Percentiles rank a stretch among this genome's conserved stretches.
Conservation (phyloP, 108 stramenopile species). For the Cyclotella atomus region DNA sequence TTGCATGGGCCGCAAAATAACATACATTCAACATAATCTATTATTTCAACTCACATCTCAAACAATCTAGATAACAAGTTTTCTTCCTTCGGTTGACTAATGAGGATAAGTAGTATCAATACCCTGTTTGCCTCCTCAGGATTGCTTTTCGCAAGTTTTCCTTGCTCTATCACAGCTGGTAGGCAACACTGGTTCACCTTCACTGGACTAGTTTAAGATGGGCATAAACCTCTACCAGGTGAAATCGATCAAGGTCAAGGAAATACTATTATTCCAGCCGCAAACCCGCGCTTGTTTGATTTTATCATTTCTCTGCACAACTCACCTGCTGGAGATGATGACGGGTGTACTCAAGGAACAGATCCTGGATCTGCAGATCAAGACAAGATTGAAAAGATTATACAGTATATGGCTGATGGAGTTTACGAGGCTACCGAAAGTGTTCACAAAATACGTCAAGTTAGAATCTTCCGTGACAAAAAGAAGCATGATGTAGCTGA, state of each 20-base stretch:
- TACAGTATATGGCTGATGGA: background rate
- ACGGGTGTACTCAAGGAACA: background rate
- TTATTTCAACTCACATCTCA: no score
- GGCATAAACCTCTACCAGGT: background rate
- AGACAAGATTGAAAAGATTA: background rate
- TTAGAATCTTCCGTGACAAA: background rate
- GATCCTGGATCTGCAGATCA: background rate
- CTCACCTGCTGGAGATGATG: background rate
- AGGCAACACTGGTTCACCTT: background rate
- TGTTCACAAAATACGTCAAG: background rate
- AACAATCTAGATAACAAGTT: no score
- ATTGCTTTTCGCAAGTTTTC: background rate
- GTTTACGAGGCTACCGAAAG: slow-evolving; percentile 1
- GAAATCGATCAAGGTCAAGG: background rate
- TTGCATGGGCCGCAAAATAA: no score
- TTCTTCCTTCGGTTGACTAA: no score
- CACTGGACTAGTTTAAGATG: background rate
- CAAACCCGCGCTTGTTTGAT: background rate
- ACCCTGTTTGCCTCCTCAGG: background rate
- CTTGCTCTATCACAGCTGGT: background rate
- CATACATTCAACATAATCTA: no score
- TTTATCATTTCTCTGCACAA: background rate
- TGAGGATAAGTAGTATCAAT: no score
- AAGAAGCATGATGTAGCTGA: background rate
- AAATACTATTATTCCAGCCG: background rate